Evolutionary conservation across 1,284 basidiomycete genomes (phyloP).

Genomic region (Cutaneotrichosporon cyanovorans): DNA sequence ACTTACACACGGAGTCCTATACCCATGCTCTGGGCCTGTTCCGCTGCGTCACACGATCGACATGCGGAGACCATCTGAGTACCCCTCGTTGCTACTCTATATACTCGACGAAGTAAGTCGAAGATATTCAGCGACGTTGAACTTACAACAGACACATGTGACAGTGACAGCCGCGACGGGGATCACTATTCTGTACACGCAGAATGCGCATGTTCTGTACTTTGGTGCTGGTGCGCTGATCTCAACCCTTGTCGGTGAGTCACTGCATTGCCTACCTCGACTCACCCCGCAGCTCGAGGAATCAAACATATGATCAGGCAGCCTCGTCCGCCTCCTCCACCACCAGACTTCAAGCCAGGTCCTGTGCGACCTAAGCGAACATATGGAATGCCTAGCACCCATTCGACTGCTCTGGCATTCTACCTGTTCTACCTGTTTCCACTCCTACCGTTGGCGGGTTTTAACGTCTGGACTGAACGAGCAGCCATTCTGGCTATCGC

Average conservation of each 20-base stretch:
- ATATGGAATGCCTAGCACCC: slow-evolving; percentile 78
- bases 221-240: slow-evolving; percentile 59
- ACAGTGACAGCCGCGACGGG: slow-evolving; percentile 58
- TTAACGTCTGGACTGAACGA: slow-evolving; percentile 48
- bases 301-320: slow-evolving; percentile 63
- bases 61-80: slow-evolving; percentile 26
- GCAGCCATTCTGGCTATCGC: slow-evolving; percentile 5
- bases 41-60: no score
- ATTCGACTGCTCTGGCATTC: slow-evolving; percentile 67
- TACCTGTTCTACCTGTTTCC: slow-evolving; percentile 62
- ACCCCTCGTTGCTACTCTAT: slow-evolving; percentile 33
- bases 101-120: slow-evolving; percentile 34
- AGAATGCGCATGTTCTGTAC: slow-evolving; percentile 61
- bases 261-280: slow-evolving; percentile 2
- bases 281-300: slow-evolving; percentile 55
- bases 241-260: slow-evolving; percentile 50
- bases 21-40: no score
- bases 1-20: no score
- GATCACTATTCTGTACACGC: slow-evolving; percentile 56
- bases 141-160: slow-evolving; percentile 41
- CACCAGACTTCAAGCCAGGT: slow-evolving; percentile 22
- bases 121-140: not conserved
- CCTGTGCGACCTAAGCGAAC: slow-evolving; percentile 32
- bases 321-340: slow-evolving; percentile 55
- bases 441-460: slow-evolving; percentile 52